A percentile compares a stretch with the other conserved stretches of the same genome.
Evolutionary conservation across 176 grass and related monocot genomes (phyloP).

Genomic region (Aegilops umbellulata): DNA sequence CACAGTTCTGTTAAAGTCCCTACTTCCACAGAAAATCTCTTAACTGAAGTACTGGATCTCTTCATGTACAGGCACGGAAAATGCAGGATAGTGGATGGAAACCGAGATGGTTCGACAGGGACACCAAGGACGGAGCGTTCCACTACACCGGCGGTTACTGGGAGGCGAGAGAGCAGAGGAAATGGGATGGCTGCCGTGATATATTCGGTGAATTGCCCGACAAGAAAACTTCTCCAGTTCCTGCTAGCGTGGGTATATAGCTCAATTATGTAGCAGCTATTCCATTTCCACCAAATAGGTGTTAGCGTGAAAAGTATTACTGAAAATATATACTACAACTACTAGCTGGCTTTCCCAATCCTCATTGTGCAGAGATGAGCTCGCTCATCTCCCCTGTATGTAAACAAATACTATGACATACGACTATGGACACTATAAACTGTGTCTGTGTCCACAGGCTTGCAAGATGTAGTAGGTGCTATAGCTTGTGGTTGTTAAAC

Average conservation of each 20-base stretch:
- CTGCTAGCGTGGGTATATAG: not conserved
- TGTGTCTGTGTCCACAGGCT: not conserved
- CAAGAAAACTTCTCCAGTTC: not conserved
- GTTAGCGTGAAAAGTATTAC: not conserved
- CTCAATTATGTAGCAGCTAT: not conserved
- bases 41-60: not conserved
- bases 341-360: not conserved
- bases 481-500: not conserved
- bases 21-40: not conserved
- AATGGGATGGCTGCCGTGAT: conserved; percentile 49
- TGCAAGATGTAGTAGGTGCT: not conserved
- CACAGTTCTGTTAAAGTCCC: not conserved
- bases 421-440: not conserved
- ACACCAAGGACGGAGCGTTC: conserved; percentile 38
- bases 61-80: conserved; percentile 43
- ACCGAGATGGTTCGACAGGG: conserved; percentile 65
- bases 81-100: conserved; percentile 82
- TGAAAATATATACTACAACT: not conserved
- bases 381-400: not conserved
- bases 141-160: conserved; percentile 62
- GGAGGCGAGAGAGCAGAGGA: conserved; percentile 58
- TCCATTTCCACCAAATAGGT: not conserved
- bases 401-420: not conserved
- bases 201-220: conserved; percentile 54
- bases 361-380: not conserved